phyloP scores from a whole-genome alignment of 257 asterid species.

The Voacanga thouarsii region DNA sequence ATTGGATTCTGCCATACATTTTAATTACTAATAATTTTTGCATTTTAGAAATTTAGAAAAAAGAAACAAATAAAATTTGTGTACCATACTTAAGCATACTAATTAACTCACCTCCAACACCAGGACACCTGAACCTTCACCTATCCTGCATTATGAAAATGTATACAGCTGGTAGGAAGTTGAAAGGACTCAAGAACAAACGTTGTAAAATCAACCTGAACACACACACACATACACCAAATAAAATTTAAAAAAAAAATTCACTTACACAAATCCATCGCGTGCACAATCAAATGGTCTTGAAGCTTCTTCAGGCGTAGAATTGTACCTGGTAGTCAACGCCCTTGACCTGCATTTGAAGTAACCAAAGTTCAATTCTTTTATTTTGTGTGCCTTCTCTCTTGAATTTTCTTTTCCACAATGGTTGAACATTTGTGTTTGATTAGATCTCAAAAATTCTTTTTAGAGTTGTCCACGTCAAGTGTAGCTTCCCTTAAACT shows the following conservation, averaged over 20 bases:
- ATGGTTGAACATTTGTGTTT: background rate
- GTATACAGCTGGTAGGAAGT: slow-evolving; percentile 12
- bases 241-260: too few relatives aligned
- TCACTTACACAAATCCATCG: slow-evolving; percentile 95
- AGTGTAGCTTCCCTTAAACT: background rate
- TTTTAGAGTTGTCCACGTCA: background rate
- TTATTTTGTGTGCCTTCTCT: background rate
- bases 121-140: slow-evolving; percentile 90
- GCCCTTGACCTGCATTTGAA: slow-evolving; percentile 75
- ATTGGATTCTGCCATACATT: background rate
- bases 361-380: slow-evolving; percentile 7
- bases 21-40: background rate
- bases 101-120: slow-evolving; percentile 77
- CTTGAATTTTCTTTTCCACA: background rate
- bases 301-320: slow-evolving; percentile 72
- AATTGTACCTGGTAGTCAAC: slow-evolving; percentile 75
- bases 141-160: slow-evolving; percentile 77
- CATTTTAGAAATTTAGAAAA: background rate
- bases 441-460: background rate
- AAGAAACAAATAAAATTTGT: too few relatives aligned
- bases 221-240: background rate
- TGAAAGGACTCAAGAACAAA: slow-evolving; percentile 16
- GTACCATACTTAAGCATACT: background rate
- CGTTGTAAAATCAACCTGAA: slow-evolving; percentile 5
- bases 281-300: slow-evolving; percentile 93